Conservation (phyloP, 495 filamentous ascomycete genomes). For the Neurospora sp. region DNA sequence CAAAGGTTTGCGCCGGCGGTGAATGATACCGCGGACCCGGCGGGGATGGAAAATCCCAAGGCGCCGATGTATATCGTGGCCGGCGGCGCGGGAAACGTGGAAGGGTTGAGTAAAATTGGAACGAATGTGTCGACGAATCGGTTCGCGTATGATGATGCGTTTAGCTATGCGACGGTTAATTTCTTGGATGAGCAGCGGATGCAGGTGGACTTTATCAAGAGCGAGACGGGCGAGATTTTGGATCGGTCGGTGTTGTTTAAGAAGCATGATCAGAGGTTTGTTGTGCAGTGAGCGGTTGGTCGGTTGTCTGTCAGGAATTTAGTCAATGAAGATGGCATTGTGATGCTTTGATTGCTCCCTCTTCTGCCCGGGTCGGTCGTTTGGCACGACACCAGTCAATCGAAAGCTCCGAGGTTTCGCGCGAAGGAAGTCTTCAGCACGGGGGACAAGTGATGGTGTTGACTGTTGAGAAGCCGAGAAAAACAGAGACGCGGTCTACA, state of each 20-base stretch:
- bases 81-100: conserved; percentile 33
- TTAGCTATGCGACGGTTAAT: conserved; percentile 38
- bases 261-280: conserved; percentile 38
- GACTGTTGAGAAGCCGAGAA: not conserved
- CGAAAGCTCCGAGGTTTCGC: not conserved
- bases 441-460: not conserved
- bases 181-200: conserved; percentile 23
- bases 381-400: not conserved
- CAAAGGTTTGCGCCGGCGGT: conserved; percentile 20
- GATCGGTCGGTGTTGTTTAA: conserved; percentile 46
- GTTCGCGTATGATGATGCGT: conserved; percentile 49
- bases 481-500: not conserved
- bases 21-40: conserved; percentile 33
- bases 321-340: not conserved
- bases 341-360: not conserved
- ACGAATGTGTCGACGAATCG: conserved; percentile 33
- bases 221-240: conserved; percentile 39
- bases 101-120: conserved; percentile 30
- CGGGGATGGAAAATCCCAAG: conserved; percentile 40
- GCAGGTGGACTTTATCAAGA: conserved; percentile 34
- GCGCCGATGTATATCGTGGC: conserved; percentile 49
- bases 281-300: conserved; percentile 26
- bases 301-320: not conserved
- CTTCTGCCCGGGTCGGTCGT: not conserved
- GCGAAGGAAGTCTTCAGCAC: too few relatives aligned